Evolutionary conservation across 352 stramenopile species (phyloP).

Genomic region (Globisporangium paddicum): DNA sequence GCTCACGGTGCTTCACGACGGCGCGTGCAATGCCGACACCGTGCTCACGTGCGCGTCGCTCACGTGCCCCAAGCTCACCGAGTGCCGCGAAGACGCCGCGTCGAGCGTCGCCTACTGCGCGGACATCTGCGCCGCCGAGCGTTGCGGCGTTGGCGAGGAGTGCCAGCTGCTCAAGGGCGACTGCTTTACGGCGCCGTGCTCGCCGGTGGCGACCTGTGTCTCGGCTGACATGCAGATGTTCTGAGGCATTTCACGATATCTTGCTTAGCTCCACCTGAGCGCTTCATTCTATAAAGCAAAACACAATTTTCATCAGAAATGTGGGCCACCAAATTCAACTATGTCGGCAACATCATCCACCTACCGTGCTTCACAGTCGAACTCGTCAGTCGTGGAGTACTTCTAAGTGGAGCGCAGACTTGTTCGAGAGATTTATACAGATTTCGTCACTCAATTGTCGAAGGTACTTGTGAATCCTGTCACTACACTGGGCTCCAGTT

Average conservation of each 20-base stretch:
- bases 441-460: not conserved
- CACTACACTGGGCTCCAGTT: too few species aligned
- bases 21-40: constrained; percentile 39
- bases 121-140: constrained; percentile 45
- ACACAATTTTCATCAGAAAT: not conserved
- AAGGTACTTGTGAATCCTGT: not conserved
- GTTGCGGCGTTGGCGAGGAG: constrained; percentile 35
- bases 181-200: constrained; percentile 55
- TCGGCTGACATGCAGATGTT: constrained; percentile 19
- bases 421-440: not conserved
- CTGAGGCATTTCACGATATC: not conserved
- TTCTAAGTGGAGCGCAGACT: not conserved
- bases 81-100: constrained; percentile 33
- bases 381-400: too few species aligned
- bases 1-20: constrained; percentile 35
- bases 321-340: too few species aligned
- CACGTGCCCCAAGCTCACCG: constrained; percentile 40
- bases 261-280: not conserved
- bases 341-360: too few species aligned
- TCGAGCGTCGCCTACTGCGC: constrained; percentile 38
- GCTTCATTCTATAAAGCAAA: not conserved
- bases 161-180: constrained; percentile 39
- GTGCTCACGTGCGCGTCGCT: constrained; percentile 34
- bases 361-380: too few species aligned
- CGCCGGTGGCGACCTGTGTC: constrained; percentile 50